phyloP scores from a whole-genome alignment of 2,329 filamentous ascomycete genomes.

The Trichoderma semiorbis region DNA sequence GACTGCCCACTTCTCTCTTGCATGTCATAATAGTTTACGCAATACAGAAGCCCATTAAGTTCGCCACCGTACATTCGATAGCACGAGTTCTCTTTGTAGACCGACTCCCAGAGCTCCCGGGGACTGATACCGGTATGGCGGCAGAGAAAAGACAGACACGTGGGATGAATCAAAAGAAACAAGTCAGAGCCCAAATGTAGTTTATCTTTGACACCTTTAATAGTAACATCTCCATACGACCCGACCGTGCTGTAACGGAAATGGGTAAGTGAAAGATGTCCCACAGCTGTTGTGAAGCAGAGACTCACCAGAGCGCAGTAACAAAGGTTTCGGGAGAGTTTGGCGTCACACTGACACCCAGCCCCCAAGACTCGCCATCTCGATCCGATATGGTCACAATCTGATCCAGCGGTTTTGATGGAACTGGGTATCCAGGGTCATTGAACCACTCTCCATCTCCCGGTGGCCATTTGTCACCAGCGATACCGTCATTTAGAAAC shows the following conservation, averaged over 20 bases:
- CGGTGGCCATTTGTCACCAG: background rate
- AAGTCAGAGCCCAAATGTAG: background rate
- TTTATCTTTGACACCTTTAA: background rate
- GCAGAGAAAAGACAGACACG: background rate
- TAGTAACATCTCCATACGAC: background rate
- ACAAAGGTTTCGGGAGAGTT: background rate
- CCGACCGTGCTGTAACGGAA: background rate
- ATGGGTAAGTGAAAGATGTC: background rate
- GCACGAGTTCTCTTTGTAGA: background rate
- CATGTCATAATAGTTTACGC: background rate
- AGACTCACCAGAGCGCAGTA: background rate
- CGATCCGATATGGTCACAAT: slow-evolving; percentile 3
- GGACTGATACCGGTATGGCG: background rate
- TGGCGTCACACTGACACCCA: background rate
- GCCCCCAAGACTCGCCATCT: background rate
- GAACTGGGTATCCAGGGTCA: background rate
- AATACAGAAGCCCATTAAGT: background rate
- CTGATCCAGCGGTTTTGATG: background rate
- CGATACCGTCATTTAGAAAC: background rate
- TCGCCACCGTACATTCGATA: background rate
- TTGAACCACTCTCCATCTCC: slow-evolving; percentile 6
- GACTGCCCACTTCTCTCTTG: background rate
- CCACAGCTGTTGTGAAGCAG: background rate
- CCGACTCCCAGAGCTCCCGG: background rate
- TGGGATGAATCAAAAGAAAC: background rate